Conservation (phyloP, 148 eudicot species). For the Rheum nobile region DNA sequence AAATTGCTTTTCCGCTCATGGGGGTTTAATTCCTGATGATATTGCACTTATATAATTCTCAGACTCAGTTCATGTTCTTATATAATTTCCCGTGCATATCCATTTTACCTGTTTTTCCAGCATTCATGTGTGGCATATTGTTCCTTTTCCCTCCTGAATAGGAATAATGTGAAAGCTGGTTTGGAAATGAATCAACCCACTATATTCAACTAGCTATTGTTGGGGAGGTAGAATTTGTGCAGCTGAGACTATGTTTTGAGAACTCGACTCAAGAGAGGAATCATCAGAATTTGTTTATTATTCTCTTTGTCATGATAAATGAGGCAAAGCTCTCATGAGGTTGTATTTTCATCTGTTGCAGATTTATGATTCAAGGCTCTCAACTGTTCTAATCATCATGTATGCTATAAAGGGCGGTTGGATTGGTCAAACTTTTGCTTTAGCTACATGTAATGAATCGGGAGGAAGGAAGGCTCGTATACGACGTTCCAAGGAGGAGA, state of each 20-base stretch:
- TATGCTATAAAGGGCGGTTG: constrained; percentile 50
- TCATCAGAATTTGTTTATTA: not conserved
- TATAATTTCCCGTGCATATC: not conserved
- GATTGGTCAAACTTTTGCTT: constrained; percentile 76
- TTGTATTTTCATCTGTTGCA: constrained; percentile 9
- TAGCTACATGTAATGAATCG: constrained; percentile 47
- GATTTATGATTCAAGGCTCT: constrained; percentile 8
- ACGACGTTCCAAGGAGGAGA: constrained; percentile 86
- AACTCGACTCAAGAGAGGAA: not conserved
- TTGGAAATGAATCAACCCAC: not conserved
- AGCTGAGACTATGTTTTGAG: not conserved
- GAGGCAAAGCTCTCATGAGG: not conserved
- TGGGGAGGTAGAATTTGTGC: not conserved
- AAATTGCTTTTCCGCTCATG: not conserved
- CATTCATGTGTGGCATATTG: not conserved
- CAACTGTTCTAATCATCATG: constrained; percentile 26
- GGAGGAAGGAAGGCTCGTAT: constrained; percentile 52
- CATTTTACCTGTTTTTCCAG: not conserved
- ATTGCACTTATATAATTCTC: not conserved
- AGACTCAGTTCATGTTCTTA: not conserved
- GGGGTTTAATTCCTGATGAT: not conserved
- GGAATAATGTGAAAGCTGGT: not conserved
- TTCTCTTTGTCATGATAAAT: not conserved
- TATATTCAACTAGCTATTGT: not conserved
- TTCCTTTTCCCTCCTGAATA: not conserved